phyloP scores from a whole-genome alignment of 2,329 filamentous ascomycete genomes.

The Didymella arachidicola region DNA sequence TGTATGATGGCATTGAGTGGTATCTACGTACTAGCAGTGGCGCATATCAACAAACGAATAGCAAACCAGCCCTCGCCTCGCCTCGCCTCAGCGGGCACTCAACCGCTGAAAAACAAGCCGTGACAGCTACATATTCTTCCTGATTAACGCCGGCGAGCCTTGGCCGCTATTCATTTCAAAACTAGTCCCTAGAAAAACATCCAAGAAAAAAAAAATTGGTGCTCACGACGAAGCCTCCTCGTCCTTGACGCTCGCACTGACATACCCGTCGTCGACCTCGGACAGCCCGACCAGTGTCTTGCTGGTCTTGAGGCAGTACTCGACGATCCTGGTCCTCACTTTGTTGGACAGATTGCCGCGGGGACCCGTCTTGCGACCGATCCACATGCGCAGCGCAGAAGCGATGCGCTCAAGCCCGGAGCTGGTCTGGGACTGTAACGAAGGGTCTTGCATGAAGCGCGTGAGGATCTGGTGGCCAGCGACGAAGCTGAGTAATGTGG shows the following conservation, averaged over 20 bases:
- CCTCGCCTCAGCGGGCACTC: neutral
- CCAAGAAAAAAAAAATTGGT: neutral
- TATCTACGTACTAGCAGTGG: neutral
- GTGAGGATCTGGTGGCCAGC: slow-evolving; percentile 54
- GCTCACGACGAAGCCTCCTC: slow-evolving; percentile 18
- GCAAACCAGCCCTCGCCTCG: neutral
- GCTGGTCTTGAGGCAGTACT: slow-evolving; percentile 53
- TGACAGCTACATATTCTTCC: neutral
- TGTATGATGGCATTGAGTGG: neutral
- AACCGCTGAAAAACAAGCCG: neutral
- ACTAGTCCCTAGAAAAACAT: neutral
- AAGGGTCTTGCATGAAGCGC: slow-evolving; percentile 45
- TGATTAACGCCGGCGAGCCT: slow-evolving; percentile 1
- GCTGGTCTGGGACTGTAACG: slow-evolving; percentile 44
- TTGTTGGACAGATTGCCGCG: slow-evolving; percentile 51
- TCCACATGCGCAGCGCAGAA: slow-evolving; percentile 55
- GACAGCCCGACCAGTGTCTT: slow-evolving; percentile 54
- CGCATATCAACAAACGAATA: neutral
- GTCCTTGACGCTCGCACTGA: slow-evolving; percentile 40
- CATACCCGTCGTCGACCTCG: slow-evolving; percentile 42
- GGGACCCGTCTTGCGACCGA: slow-evolving; percentile 54
- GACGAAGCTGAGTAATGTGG: slow-evolving; percentile 57
- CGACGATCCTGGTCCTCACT: slow-evolving; percentile 51
- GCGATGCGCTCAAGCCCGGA: slow-evolving; percentile 55
- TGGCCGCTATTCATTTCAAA: neutral